These are phyloP conservation scores for Ensete glaucum DNA, from an alignment of 176 grass and related monocot genomes.

Conservation along the genomic window DNA sequence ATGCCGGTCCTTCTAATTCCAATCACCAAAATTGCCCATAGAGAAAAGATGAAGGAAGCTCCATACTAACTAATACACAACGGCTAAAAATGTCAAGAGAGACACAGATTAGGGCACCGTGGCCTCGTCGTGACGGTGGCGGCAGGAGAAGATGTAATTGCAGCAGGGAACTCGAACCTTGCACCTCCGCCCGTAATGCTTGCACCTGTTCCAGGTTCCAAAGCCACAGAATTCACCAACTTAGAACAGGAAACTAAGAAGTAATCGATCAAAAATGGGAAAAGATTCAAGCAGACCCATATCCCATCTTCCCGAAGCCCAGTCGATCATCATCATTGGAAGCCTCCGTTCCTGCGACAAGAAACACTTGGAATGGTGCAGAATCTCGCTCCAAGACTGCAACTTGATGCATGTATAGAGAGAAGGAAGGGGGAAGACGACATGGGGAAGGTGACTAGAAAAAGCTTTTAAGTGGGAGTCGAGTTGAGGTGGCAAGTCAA, in stretches of 20 bases:
- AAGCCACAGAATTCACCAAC: neutral
- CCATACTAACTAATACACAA: neutral
- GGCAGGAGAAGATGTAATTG: constrained; percentile 71
- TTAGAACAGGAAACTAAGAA: neutral
- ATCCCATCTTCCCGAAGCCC: constrained; percentile 72
- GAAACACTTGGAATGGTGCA: too few relatives aligned
- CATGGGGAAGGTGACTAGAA: too few relatives aligned
- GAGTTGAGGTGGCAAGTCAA: too few relatives aligned
- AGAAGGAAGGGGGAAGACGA: too few relatives aligned
- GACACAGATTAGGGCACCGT: constrained; percentile 29
- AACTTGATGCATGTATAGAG: too few relatives aligned
- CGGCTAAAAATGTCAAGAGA: neutral
- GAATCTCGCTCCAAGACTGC: too few relatives aligned
- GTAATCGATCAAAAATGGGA: neutral
- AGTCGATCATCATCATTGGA: constrained; percentile 22
- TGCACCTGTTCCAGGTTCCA: constrained; percentile 44
- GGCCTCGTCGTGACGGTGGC: constrained; percentile 87
- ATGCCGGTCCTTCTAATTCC: constrained; percentile 60
- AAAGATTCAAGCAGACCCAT: constrained; percentile 27
- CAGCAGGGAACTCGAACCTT: constrained; percentile 80
- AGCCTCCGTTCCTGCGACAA: neutral
- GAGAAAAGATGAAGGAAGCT: neutral
- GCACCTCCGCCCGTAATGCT: constrained; percentile 84
- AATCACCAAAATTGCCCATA: neutral
- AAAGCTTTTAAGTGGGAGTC: too few relatives aligned